These are phyloP conservation scores for Geopyxis carbonaria DNA, from an alignment of 495 filamentous ascomycete genomes.

Conservation along the genomic window DNA sequence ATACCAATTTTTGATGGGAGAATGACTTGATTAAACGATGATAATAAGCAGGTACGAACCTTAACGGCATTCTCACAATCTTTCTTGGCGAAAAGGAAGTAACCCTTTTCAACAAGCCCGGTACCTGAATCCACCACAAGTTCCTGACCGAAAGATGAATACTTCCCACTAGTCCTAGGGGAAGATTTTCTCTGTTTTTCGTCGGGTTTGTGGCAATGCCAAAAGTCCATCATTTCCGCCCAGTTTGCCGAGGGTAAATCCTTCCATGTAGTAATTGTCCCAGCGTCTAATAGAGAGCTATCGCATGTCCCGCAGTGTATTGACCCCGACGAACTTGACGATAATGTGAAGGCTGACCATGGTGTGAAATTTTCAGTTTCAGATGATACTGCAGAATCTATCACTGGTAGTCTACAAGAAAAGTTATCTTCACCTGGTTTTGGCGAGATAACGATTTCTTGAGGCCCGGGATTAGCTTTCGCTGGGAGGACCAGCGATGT, in stretches of 20 bases:
- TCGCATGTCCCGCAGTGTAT: slow-evolving; percentile 50
- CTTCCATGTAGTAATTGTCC: slow-evolving; percentile 52
- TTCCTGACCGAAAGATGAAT: slow-evolving; percentile 22
- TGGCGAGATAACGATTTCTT: slow-evolving; percentile 26
- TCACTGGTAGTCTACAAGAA: slow-evolving; percentile 56
- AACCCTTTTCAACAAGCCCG: slow-evolving; percentile 66
- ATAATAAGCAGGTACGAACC: no score
- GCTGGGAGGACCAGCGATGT: slow-evolving; percentile 50
- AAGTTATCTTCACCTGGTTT: slow-evolving; percentile 31
- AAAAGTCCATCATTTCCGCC: slow-evolving; percentile 99
- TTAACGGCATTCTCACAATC: slow-evolving; percentile 38
- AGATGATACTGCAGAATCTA: slow-evolving; percentile 31
- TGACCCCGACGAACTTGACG: slow-evolving; percentile 27
- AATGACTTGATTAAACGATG: no score
- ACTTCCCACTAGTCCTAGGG: slow-evolving; percentile 9
- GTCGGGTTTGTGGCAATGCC: slow-evolving; percentile 93
- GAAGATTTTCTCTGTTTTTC: no score
- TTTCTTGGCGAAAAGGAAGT: slow-evolving; percentile 45
- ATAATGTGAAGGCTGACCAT: slow-evolving; percentile 57
- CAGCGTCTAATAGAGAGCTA: slow-evolving; percentile 29
- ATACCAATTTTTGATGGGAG: no score
- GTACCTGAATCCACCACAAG: slow-evolving; percentile 39
- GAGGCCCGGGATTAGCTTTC: slow-evolving; percentile 29
- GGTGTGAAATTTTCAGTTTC: slow-evolving; percentile 32
- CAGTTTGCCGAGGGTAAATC: slow-evolving; percentile 91